Conservation (phyloP, 1,284 basidiomycete genomes). For the Malassezia vespertilionis region DNA sequence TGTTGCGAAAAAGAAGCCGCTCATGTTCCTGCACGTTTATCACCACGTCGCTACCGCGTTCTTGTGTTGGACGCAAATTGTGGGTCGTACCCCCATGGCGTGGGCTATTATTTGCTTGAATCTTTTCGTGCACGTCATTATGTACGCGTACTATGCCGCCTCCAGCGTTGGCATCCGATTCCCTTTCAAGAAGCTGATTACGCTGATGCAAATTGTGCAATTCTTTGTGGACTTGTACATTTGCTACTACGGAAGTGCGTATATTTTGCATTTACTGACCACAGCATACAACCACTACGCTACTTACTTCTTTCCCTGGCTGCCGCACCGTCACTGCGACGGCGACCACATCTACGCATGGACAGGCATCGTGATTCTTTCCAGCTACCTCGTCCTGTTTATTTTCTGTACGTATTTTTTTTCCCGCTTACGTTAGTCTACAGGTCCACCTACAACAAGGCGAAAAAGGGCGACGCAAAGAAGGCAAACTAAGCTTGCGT, state of each 20-base stretch:
- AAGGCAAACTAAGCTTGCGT: slow-evolving; percentile 3
- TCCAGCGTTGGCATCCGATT: slow-evolving; percentile 34
- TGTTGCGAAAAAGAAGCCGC: slow-evolving; percentile 92
- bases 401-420: too few species aligned
- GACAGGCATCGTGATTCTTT: slow-evolving; percentile 76
- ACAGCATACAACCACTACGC: slow-evolving; percentile 26
- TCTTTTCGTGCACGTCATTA: slow-evolving; percentile 86
- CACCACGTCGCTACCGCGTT: slow-evolving; percentile 97
- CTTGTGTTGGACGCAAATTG: slow-evolving; percentile 84
- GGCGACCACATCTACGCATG: slow-evolving; percentile 77
- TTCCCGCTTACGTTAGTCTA: too few species aligned
- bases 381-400: slow-evolving; percentile 57
- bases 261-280: slow-evolving; percentile 23
- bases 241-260: slow-evolving; percentile 1
- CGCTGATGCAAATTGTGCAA: slow-evolving; percentile 74
- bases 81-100: slow-evolving; percentile 63
- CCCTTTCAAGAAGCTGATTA: slow-evolving; percentile 86
- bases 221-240: slow-evolving; percentile 17
- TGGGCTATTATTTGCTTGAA: slow-evolving; percentile 94
- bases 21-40: slow-evolving; percentile 87
- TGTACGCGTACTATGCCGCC: slow-evolving; percentile 55
- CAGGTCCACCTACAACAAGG: slow-evolving; percentile 46
- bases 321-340: slow-evolving; percentile 72
- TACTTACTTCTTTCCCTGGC: slow-evolving; percentile 50
- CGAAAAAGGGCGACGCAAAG: slow-evolving; percentile 16